Base-by-base conservation (phyloP, 2,329 filamentous ascomycete genomes). In the Trichoderma cornu-damae region DNA sequence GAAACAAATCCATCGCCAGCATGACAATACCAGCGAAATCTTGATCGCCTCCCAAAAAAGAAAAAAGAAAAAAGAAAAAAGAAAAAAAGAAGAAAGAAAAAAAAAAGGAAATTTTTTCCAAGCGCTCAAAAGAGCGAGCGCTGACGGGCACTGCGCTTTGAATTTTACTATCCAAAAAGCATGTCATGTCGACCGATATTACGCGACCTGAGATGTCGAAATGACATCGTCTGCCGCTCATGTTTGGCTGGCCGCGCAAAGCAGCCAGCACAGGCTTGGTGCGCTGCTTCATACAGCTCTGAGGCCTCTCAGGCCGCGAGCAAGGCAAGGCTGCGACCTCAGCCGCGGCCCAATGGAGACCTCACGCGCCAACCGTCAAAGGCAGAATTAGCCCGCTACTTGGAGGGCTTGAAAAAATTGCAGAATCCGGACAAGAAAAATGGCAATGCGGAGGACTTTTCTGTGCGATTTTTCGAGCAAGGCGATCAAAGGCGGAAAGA, bases 381-480 rank as follows among this genome's bases (percentile, higher is more conserved):
- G 37, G 59, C 61, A 16, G 68, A 72, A 47, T 38, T 70, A 28
- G 60, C 59, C 37, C 59, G 67, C 6, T 67, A 70, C 22, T 38
- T 69, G 5, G 64, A 70, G 18, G 64, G 65, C 3, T 64, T 71
- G 12, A 61, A 64, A 37, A 63, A 64, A 3, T 55, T 71, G 24
- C 63, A 63, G 24, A 59, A 60, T 20, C 47, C 62, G 1, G 61
- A 61, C 9, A 61, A 63, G 11, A 48, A 59, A 9, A 52, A 66
- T 7, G 47, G 64, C 6, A 35, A 51, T 1, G 58, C 50, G n/a
- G 53, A 60, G 5, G 59, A 65, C 14, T 70, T 68, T 34, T 67
- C 69, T 2, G 71, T 80, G 9, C 72, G 74, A 7, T 80, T 73
- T 63, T 82, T 79, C 60, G 77, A 82, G 55, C 75, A 81, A 63